Conservation (phyloP, 352 stramenopile species). For the Aphanomyces astaci region DNA sequence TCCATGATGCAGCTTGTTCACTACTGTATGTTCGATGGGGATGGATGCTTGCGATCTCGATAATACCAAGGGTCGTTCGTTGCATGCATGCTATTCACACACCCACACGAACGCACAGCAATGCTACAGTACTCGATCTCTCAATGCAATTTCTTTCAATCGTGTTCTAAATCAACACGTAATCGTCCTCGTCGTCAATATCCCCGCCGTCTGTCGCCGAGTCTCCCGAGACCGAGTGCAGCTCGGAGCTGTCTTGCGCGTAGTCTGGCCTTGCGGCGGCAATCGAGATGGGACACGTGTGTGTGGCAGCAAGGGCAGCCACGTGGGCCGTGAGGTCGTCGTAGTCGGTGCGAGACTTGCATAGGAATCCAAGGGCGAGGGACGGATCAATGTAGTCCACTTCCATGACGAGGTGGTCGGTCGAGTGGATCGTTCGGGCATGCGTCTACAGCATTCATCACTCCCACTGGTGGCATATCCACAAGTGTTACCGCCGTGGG, state of each 20-base stretch:
- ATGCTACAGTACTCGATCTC: no score
- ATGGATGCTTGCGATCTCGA: no score
- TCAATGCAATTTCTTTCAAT: neutral
- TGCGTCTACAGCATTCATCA: no score
- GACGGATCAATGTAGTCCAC: constrained; percentile 89
- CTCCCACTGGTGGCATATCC: no score
- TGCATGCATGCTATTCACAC: no score
- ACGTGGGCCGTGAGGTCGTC: constrained; percentile 55
- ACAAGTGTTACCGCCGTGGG: constrained; percentile 13
- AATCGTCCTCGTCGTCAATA: constrained; percentile 54
- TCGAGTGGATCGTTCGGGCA: constrained; percentile 46
- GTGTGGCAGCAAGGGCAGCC: constrained; percentile 34
- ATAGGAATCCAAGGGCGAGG: constrained; percentile 91
- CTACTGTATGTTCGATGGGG: no score
- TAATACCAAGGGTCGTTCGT: no score
- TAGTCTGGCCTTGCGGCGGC: constrained; percentile 54
- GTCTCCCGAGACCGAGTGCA: constrained; percentile 57
- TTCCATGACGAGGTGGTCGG: constrained; percentile 61
- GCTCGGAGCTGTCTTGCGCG: constrained; percentile 32
- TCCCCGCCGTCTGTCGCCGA: constrained; percentile 32
- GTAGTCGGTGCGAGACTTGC: constrained; percentile 63
- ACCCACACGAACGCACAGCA: no score
- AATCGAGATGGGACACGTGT: constrained; percentile 57
- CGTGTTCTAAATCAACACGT: constrained; percentile 49
- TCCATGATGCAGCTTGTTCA: no score